Base-by-base conservation (phyloP, 768 basidiomycete genomes). In the Mycena venus region DNA sequence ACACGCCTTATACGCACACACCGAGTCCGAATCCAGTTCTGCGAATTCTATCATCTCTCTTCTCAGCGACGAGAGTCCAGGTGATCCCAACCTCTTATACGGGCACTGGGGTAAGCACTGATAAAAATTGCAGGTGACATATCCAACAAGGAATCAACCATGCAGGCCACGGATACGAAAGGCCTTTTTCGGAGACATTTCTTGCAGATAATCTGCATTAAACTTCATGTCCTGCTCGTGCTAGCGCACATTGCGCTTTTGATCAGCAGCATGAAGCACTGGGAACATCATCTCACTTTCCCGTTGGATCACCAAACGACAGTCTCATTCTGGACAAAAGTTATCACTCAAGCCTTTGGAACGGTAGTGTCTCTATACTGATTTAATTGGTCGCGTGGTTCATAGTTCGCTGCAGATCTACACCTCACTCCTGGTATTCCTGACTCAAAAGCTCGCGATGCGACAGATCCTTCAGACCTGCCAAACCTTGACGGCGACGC, bases 361-460 rank as follows among this genome's bases (percentile, higher is more conserved):
- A 42, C 40, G 61, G 61, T 42, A 62, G 11, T 19, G 55, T 7
- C 17, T 8, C 31, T 5, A 44, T 23, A 9, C 29, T 40, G 38
- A 23, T 21, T 44, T 36, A 21, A 2, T 58, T 19, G 51, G 15
- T 53, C 32, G 12, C 15, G 15, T 60, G 10, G 19, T 42, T 29
- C 15, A 44, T 3, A 23, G 42, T 27, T 23, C 9, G 3, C 4
- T 4, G 19, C 23, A 62, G 61, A 21, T 27, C 29, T 62, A 62
- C 12, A 14, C 11, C 21, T 2, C 61, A 15, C 1, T 29, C 19
- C 29, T 80, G 17, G 62, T 81, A 5, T 78, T 75, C 29, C 19
- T 82, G 2, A 74, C 73, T 27, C 80, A 82, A 31, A 68, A 72
- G n/a, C 73, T 79, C 17, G 69, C 75, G 10, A 25, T 75, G 6